These are phyloP conservation scores for Nakataea oryzae DNA, from an alignment of 2,329 filamentous ascomycete species.

Conservation along the genomic window DNA sequence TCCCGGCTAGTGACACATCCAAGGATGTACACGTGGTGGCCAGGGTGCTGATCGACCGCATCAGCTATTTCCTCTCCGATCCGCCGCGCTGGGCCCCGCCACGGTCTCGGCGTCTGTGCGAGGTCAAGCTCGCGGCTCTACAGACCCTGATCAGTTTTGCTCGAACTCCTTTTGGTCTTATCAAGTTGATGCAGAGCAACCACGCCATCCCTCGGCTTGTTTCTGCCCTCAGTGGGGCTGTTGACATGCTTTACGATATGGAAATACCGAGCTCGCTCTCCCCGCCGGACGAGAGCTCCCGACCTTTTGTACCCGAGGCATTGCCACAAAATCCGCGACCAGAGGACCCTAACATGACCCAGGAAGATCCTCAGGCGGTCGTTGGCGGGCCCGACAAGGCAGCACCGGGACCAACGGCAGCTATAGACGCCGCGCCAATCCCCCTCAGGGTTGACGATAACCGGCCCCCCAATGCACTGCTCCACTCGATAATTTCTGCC, in stretches of 20 bases:
- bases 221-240: slow-evolving; percentile 49
- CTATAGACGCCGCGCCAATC: not conserved
- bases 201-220: slow-evolving; percentile 66
- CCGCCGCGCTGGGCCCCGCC: slow-evolving; percentile 29
- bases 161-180: slow-evolving; percentile 48
- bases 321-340: not conserved
- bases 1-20: slow-evolving; percentile 20
- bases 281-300: not conserved
- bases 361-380: not conserved
- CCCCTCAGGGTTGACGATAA: not conserved
- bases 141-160: slow-evolving; percentile 51
- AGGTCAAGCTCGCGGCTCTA: slow-evolving; percentile 34
- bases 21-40: slow-evolving; percentile 32
- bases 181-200: slow-evolving; percentile 57
- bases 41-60: slow-evolving; percentile 44
- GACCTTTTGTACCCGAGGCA: not conserved
- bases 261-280: slow-evolving; percentile 23
- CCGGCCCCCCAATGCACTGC: slow-evolving; percentile 8
- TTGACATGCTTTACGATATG: slow-evolving; percentile 63
- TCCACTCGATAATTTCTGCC: slow-evolving; percentile 37
- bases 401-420: not conserved
- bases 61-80: slow-evolving; percentile 53
- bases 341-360: slow-evolving; percentile 2
- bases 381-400: not conserved
- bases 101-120: slow-evolving; percentile 23